Percentiles rank a stretch among this genome's conserved stretches.
Conservation (phyloP, 2,329 filamentous ascomycete species). For the Pestalotiopsis sp. region DNA sequence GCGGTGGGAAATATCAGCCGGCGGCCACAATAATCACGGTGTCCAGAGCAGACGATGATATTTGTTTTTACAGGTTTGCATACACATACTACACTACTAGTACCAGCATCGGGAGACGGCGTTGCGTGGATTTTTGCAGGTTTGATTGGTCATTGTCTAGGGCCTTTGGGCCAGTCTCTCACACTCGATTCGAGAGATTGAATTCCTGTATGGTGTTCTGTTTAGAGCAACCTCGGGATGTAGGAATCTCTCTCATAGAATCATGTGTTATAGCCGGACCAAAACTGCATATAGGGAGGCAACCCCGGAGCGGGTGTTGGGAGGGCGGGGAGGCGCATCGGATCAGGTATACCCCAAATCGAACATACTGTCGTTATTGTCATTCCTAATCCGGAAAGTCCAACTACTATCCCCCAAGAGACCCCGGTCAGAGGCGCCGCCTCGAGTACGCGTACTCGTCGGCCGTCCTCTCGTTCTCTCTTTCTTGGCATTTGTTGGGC, state of each 20-base stretch:
- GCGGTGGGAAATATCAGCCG: conserved; percentile 3
- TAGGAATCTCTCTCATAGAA: not conserved
- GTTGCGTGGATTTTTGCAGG: not conserved
- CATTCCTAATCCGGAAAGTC: conserved; percentile 5
- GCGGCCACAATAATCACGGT: not conserved
- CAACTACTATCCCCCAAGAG: not conserved
- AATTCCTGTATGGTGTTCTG: too few relatives aligned
- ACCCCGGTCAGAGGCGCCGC: not conserved
- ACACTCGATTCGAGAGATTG: too few relatives aligned
- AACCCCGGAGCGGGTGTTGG: not conserved
- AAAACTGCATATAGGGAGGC: not conserved
- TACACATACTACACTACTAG: not conserved
- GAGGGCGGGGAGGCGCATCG: not conserved
- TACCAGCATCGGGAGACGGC: not conserved
- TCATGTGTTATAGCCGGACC: not conserved
- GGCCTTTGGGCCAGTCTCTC: too few relatives aligned
- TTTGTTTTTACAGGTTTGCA: not conserved
- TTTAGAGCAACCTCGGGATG: too few relatives aligned
- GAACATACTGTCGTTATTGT: conserved; percentile 2
- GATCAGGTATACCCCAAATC: not conserved
- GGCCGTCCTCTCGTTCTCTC: not conserved
- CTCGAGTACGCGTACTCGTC: not conserved
- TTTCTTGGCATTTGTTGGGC: too few relatives aligned
- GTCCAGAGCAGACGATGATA: not conserved
- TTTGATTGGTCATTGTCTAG: too few relatives aligned